Evolutionary conservation across 2,329 filamentous ascomycete species (phyloP).

Genomic region (Sarocladiaceae sp.): DNA sequence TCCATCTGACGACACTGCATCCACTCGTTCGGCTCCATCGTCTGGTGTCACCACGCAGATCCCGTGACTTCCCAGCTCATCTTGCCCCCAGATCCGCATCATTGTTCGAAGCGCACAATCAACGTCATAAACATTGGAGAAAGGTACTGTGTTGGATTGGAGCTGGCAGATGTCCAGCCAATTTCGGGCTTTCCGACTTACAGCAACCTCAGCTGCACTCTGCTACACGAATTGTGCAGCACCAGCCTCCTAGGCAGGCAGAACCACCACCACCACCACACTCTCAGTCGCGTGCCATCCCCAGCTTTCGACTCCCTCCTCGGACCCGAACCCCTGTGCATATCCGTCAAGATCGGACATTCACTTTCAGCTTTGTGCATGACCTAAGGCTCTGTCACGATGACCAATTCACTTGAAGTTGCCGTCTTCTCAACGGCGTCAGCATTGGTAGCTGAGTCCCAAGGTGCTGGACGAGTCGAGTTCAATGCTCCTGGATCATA

Average conservation of each 20-base stretch:
- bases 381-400: too few relatives aligned
- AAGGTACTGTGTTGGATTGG: too few relatives aligned
- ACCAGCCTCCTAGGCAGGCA: background rate
- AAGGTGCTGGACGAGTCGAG: slow-evolving; percentile 48
- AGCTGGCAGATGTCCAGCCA: background rate
- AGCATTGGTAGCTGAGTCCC: slow-evolving; percentile 32
- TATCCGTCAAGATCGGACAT: background rate
- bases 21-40: background rate
- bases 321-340: background rate
- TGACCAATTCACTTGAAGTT: slow-evolving; percentile 40
- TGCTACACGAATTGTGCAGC: background rate
- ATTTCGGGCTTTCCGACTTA: background rate
- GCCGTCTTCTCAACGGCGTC: slow-evolving; percentile 46
- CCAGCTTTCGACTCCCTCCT: background rate
- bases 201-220: background rate
- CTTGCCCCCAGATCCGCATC: background rate
- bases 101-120: too few relatives aligned
- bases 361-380: slow-evolving; percentile 49
- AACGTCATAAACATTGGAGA: too few relatives aligned
- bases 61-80: background rate
- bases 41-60: background rate
- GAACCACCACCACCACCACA: too few relatives aligned
- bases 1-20: background rate
- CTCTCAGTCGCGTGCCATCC: background rate
- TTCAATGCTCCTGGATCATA: slow-evolving; percentile 51